Percentiles rank a stretch among this genome's conserved stretches.
Conservation (phyloP, 768 basidiomycete species). For the Hortiboletus campestris region DNA sequence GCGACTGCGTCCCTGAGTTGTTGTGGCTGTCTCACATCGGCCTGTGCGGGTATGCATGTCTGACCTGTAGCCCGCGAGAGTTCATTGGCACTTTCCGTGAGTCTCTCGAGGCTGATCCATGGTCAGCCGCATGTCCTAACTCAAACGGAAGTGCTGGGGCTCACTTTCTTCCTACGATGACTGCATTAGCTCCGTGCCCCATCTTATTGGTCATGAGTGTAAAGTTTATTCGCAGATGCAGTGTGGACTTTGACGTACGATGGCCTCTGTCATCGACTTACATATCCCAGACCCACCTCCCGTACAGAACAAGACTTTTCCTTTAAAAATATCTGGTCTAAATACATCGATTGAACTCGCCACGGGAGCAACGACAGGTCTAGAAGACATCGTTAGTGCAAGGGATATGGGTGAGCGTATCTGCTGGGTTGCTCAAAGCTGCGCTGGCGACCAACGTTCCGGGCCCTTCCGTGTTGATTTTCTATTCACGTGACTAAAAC, state of each 20-base stretch:
- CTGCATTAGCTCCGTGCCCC: slow-evolving; percentile 77
- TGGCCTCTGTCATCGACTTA: slow-evolving; percentile 78
- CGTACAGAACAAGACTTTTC: slow-evolving; percentile 88
- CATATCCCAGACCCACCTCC: slow-evolving; percentile 95
- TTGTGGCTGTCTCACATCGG: slow-evolving; percentile 79
- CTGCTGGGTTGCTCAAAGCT: too few species aligned
- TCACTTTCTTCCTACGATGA: slow-evolving; percentile 87
- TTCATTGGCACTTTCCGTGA: slow-evolving; percentile 66
- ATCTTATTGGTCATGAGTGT: slow-evolving; percentile 40
- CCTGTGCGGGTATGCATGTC: slow-evolving; percentile 68
- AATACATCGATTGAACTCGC: slow-evolving; percentile 63
- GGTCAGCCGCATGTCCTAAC: slow-evolving; percentile 1
- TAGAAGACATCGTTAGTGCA: slow-evolving; percentile 35
- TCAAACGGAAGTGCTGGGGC: slow-evolving; percentile 20
- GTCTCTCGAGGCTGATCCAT: slow-evolving; percentile 59
- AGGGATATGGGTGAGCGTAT: background rate
- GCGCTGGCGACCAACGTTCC: background rate
- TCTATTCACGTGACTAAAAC: slow-evolving; percentile 18
- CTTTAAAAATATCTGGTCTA: slow-evolving; percentile 78
- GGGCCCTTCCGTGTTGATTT: slow-evolving; percentile 14
- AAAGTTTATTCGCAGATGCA: background rate
- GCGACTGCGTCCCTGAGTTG: slow-evolving; percentile 73
- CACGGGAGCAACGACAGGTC: slow-evolving; percentile 43
- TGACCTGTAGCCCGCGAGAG: slow-evolving; percentile 69
- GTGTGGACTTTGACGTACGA: slow-evolving; percentile 49